Conservation (phyloP, 805 yeast genomes). For the Lachancea cidri region DNA sequence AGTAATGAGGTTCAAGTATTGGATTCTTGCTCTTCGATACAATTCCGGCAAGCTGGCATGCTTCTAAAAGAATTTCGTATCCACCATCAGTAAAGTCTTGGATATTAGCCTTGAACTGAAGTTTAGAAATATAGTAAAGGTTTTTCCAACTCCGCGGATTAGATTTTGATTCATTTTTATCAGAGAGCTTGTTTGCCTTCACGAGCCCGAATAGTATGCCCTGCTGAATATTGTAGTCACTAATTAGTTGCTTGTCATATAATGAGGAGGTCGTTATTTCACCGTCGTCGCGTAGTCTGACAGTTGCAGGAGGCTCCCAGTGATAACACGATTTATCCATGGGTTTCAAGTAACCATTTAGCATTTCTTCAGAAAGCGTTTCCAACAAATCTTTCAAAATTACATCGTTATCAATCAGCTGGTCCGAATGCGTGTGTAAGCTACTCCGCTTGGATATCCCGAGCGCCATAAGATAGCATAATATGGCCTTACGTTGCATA, state of each 20-base stretch:
- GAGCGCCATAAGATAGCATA: constrained; percentile 73
- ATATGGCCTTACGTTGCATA: constrained; percentile 60
- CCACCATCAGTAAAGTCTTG: constrained; percentile 24
- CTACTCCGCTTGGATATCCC: constrained; percentile 31
- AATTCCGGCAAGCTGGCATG: constrained; percentile 41
- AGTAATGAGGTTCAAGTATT: constrained; percentile 75
- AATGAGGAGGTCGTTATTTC: constrained; percentile 12
- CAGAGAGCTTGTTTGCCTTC: constrained; percentile 18
- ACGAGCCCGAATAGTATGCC: constrained; percentile 24
- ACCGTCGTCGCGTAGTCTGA: constrained; percentile 17
- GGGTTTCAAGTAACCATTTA: constrained; percentile 55
- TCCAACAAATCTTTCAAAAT: constrained; percentile 19
- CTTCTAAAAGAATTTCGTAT: constrained; percentile 38
- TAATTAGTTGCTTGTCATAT: constrained; percentile 15
- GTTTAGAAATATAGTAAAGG: constrained; percentile 53
- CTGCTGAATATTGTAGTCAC: constrained; percentile 28
- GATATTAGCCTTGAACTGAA: constrained; percentile 45
- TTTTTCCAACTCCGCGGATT: constrained; percentile 55
- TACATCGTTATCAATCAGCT: constrained; percentile 13
- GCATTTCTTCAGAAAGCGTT: constrained; percentile 28
- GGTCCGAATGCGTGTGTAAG: constrained; percentile 4
- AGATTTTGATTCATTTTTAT: neutral
- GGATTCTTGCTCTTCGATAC: constrained; percentile 42
- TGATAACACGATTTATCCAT: constrained; percentile 58
- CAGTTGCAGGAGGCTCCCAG: constrained; percentile 15